Evolutionary conservation across 2,329 filamentous ascomycete species (phyloP), one percentile per base, ranked within the genome.

Genomic region (Biscogniauxia sp.): DNA sequence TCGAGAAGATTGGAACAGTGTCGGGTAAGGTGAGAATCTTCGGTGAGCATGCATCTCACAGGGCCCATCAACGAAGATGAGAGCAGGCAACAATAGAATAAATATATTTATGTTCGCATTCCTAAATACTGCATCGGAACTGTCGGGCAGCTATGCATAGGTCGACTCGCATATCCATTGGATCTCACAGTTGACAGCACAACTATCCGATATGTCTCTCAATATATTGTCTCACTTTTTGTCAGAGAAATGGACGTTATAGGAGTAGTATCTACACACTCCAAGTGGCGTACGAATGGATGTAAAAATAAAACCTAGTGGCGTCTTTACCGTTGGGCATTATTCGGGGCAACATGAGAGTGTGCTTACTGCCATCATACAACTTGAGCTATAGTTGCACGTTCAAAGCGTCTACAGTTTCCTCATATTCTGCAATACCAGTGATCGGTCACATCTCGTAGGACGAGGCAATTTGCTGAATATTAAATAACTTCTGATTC

Each of bases 111-210:
- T 57, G 53, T 56, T 55, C 52, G 55, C 52, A 52, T 23, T 54
- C 19, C 17, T 37, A 41, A 19, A 20, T 41, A 28, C n/a, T 54
- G 8, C 19, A 41, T 54, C 28, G 54, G 26, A 64, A 56, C 60
- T 59, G 57, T 62, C 60, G 63, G 65, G 63, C 61, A 65, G 55
- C 65, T 41, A 67, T 67, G 65, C 65, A 67, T 61, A 11, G 37
- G 52, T 60, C 28, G 53, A 28, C 53, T 37, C n/a, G 5, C 15
- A 41, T 20, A 19, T 54, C 26, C 28, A 37, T 54, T 54, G 53
- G 53, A 13, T 37, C 26, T 37, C 28, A 11, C 58, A 61, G 45
- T 54, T 64, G 65, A 55, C 55, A 53, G 53, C 51, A 54, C 50
- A 51, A 56, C 60, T 63, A 60, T 64, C 60, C 61, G 61, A 60